Evolutionary conservation across 2,329 filamentous ascomycete genomes (phyloP).

Genomic region (Camillea tinctor): DNA sequence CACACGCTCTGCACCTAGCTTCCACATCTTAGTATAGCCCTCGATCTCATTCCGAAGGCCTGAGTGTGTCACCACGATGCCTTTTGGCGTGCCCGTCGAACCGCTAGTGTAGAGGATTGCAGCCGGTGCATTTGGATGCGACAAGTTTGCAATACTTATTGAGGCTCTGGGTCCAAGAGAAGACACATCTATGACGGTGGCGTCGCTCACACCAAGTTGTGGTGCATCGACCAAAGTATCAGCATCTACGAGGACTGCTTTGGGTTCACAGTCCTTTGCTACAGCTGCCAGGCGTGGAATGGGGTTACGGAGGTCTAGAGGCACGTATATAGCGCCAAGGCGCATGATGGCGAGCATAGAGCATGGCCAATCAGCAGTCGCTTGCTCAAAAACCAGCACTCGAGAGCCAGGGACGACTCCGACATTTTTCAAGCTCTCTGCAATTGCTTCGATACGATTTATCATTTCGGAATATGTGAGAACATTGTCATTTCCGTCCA

Average conservation of each 20-base stretch:
- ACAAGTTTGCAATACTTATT: neutral
- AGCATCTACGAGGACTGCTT: constrained; percentile 26
- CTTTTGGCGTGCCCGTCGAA: constrained; percentile 33
- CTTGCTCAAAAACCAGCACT: constrained; percentile 34
- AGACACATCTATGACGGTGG: constrained; percentile 7
- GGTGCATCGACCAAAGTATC: neutral
- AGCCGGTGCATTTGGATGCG: constrained; percentile 1
- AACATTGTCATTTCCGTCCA: constrained; percentile 5
- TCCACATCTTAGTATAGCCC: constrained; percentile 12
- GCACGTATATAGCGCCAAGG: constrained; percentile 32
- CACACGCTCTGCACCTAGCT: constrained; percentile 24
- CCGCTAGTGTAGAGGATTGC: constrained; percentile 26
- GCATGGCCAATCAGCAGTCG: constrained; percentile 3
- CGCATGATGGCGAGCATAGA: constrained; percentile 27
- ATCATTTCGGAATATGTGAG: constrained; percentile 36
- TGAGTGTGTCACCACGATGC: constrained; percentile 28
- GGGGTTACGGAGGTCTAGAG: constrained; percentile 34
- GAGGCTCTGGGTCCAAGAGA: neutral
- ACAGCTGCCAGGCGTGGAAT: constrained; percentile 28
- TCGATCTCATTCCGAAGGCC: constrained; percentile 31
- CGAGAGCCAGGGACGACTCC: constrained; percentile 15
- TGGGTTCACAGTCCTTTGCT: constrained; percentile 29
- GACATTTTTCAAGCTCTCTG: constrained; percentile 23
- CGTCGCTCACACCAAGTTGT: constrained; percentile 1
- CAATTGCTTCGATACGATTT: constrained; percentile 33